Base-by-base conservation (phyloP, 441 rosid species). In the Pelargonium citronellum region DNA sequence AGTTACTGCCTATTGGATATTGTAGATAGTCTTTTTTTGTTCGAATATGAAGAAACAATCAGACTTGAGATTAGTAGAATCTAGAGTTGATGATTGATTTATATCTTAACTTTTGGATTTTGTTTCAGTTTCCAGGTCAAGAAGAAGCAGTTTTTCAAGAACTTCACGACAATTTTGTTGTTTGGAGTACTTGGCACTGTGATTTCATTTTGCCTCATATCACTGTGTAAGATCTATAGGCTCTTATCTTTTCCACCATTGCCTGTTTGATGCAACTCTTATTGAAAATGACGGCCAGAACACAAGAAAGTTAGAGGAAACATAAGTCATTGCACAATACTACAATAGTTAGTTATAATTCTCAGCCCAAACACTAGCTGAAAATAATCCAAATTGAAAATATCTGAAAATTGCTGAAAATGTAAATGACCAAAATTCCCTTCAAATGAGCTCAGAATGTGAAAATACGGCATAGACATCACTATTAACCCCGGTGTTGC, bases 71-170 rank as follows among this genome's bases (percentile, higher is more conserved):
- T 19, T 53, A 53, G 5, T 53, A 49, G n/a, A 15, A n/a, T 55
- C 22, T 20, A 16, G 4, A 16, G 3, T 1, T 55, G 5, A 55
- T 17, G 61, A 7, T 55, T 55, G 22, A 17, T 10, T 58, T 17
- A 20, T 19, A 58, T 19, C 63, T 58, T 39, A 24, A 58, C 63
- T 58, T 58, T 58, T 11, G 20, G 22, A 58, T 71, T 61, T 78
- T 63, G 13, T 73, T 82, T 24, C 83, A 89, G 95, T 69, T 87
- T 89, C 78, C 92, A 89, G 83, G 95, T 89, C 62, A 87, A 89
- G 81, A 89, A 87, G 70, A 89, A 89, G 79, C 87, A 81, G 58
- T 85, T 87, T 74, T 89, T 89, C 84, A 82, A 86, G 88, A 89
- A 89, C 73, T 87, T 89, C 75, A 78, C 91, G 0, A 83, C 76